Evolutionary conservation across 2,329 filamentous ascomycete species (phyloP).

Genomic region (Exophiala sp.): DNA sequence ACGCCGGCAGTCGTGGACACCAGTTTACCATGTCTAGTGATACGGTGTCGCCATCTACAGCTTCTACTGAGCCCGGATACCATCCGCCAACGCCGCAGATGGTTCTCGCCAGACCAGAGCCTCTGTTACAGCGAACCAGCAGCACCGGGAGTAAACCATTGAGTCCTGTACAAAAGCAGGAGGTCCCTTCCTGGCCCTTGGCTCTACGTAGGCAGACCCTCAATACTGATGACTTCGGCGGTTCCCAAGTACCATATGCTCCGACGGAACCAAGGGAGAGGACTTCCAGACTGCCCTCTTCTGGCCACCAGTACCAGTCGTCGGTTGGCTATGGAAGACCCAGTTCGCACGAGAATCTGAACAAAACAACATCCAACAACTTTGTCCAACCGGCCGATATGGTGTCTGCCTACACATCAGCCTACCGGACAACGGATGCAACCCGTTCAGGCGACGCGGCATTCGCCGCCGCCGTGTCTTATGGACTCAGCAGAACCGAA

Average conservation of each 20-base stretch:
- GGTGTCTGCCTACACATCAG: conserved; percentile 12
- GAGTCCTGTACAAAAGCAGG: conserved; percentile 31
- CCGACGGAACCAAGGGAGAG: conserved; percentile 8
- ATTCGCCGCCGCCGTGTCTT: conserved; percentile 29
- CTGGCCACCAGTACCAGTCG: conserved; percentile 23
- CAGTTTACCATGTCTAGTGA: conserved; percentile 10
- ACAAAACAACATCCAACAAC: conserved; percentile 12
- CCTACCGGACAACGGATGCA: conserved; percentile 15
- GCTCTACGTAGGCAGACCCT: conserved; percentile 28
- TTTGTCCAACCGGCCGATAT: conserved; percentile 20
- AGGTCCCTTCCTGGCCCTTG: conserved; percentile 30
- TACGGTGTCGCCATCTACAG: conserved; percentile 15
- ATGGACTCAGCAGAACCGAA: conserved; percentile 27
- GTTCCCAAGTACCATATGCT: conserved; percentile 10
- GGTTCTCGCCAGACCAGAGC: conserved; percentile 26
- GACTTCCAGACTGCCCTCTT: conserved; percentile 19
- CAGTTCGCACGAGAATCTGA: conserved; percentile 17
- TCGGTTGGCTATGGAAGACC: conserved; percentile 21
- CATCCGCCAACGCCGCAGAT: conserved; percentile 30
- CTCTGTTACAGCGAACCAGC: conserved; percentile 29
- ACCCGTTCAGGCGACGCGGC: conserved; percentile 29
- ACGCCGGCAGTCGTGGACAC: conserved; percentile 9
- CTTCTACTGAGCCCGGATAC: conserved; percentile 29
- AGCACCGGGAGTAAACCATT: conserved; percentile 31
- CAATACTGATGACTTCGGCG: conserved; percentile 17